A percentile compares a stretch with the other conserved stretches of the same genome.
Evolutionary conservation across 352 stramenopile species (phyloP).

Genomic region (Pythium periplocum): DNA sequence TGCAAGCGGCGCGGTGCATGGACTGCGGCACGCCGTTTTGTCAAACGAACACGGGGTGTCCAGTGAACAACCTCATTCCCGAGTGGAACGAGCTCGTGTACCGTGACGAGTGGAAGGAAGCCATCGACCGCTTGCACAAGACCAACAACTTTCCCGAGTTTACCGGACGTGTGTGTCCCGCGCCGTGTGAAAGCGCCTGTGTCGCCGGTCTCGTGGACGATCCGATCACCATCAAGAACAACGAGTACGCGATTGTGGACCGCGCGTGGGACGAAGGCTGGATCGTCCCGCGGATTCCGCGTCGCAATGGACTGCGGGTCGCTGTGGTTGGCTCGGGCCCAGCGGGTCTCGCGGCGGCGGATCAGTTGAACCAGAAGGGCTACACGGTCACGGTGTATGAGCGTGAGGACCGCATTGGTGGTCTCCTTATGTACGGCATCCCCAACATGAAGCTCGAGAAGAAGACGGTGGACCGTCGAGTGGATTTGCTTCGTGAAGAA

Average conservation of each 20-base stretch:
- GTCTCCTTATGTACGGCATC: constrained; percentile 98
- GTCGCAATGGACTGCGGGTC: constrained; percentile 93
- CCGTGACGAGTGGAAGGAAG: constrained; percentile 95
- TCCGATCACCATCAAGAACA: constrained; percentile 98
- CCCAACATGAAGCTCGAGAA: constrained; percentile 99
- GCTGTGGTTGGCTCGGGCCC: constrained; percentile 94
- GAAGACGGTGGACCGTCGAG: constrained; percentile 92
- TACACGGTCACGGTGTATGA: constrained; percentile 97
- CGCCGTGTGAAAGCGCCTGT: constrained; percentile 95
- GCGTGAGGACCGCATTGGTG: constrained; percentile 93
- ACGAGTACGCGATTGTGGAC: constrained; percentile 98
- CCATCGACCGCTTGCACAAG: constrained; percentile 94
- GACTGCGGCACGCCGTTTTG: constrained; percentile 98
- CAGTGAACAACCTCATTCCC: constrained; percentile 97
- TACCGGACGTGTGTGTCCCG: constrained; percentile 95
- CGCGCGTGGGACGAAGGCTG: constrained; percentile 93
- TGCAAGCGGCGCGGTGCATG: constrained; percentile 97
- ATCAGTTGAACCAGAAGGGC: constrained; percentile 97
- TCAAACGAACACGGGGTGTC: constrained; percentile 96
- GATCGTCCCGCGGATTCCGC: constrained; percentile 91
- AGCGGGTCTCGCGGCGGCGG: constrained; percentile 89
- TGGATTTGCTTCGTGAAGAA: constrained; percentile 93
- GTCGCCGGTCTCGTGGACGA: constrained; percentile 95
- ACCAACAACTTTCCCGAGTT: constrained; percentile 99
- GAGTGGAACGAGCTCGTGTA: constrained; percentile 99